These are phyloP conservation scores for Cercospora sesami DNA, from an alignment of 2,329 filamentous ascomycete genomes.

Conservation along the genomic window DNA sequence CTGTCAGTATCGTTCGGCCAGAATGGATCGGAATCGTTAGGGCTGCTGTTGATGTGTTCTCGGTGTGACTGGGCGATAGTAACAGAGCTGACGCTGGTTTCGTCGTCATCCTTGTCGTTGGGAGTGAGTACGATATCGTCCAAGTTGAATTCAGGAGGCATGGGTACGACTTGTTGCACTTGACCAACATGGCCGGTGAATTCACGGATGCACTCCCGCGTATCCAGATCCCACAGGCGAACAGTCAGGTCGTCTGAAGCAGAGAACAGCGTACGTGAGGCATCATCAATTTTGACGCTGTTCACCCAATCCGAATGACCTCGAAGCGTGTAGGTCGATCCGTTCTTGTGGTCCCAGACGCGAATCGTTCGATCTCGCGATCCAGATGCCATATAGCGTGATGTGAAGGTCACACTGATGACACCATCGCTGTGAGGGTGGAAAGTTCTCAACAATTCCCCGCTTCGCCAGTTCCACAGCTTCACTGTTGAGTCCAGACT, in stretches of 20 bases:
- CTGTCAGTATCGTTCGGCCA: constrained; percentile 65
- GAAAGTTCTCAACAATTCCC: constrained; percentile 79
- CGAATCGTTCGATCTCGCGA: constrained; percentile 88
- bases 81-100: constrained; percentile 36
- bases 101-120: constrained; percentile 55
- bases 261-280: constrained; percentile 75
- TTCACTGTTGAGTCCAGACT: constrained; percentile 84
- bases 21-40: constrained; percentile 39
- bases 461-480: constrained; percentile 96
- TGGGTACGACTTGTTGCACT: constrained; percentile 83
- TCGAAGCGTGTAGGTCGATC: constrained; percentile 73
- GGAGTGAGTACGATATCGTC: constrained; percentile 62
- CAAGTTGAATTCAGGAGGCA: constrained; percentile 86
- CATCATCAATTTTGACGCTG: constrained; percentile 80
- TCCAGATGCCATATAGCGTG: constrained; percentile 79
- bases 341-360: constrained; percentile 72
- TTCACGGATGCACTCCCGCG: constrained; percentile 69
- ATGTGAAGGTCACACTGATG: constrained; percentile 83
- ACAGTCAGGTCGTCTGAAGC: constrained; percentile 91
- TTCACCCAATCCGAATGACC: constrained; percentile 97
- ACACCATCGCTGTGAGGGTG: constrained; percentile 78
- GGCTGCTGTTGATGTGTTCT: constrained; percentile 13
- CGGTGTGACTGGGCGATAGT: constrained; percentile 27
- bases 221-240: constrained; percentile 90
- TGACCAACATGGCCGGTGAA: constrained; percentile 93